A percentile compares a stretch with the other conserved stretches of the same genome.
Evolutionary conservation across 495 filamentous ascomycete genomes (phyloP).

Genomic region (Penicillium roqueforti): DNA sequence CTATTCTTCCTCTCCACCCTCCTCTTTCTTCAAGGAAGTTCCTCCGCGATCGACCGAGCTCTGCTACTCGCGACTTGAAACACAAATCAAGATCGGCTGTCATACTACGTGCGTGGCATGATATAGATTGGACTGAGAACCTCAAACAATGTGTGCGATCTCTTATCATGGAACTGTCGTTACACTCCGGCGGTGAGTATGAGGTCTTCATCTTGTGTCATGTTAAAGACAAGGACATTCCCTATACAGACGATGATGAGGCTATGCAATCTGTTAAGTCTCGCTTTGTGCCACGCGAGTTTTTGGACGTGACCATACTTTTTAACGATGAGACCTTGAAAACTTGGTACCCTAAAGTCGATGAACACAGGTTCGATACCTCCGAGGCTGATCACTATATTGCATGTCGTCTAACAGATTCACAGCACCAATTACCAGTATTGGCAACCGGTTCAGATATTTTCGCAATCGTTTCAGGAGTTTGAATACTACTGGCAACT

Average conservation of each 20-base stretch:
- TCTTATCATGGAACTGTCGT: conserved; percentile 62
- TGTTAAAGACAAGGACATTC: conserved; percentile 51
- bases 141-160: conserved; percentile 64
- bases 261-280: not conserved
- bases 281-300: conserved; percentile 53
- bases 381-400: no score
- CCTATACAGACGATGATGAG: conserved; percentile 34
- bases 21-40: not conserved
- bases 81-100: conserved; percentile 53
- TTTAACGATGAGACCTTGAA: no score
- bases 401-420: no score
- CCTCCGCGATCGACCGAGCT: not conserved
- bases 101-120: conserved; percentile 63
- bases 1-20: not conserved
- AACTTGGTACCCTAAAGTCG: no score
- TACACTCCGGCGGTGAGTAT: conserved; percentile 69
- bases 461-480: conserved; percentile 34
- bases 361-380: no score
- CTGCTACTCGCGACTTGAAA: not conserved
- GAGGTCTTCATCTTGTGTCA: conserved; percentile 68
- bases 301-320: conserved; percentile 57
- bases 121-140: conserved; percentile 64
- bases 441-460: not conserved
- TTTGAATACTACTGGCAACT: conserved; percentile 70
- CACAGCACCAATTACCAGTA: conserved; percentile 24